These are phyloP conservation scores for Trichosporon inkin DNA, from an alignment of 1,284 basidiomycete species.

Conservation along the genomic window DNA sequence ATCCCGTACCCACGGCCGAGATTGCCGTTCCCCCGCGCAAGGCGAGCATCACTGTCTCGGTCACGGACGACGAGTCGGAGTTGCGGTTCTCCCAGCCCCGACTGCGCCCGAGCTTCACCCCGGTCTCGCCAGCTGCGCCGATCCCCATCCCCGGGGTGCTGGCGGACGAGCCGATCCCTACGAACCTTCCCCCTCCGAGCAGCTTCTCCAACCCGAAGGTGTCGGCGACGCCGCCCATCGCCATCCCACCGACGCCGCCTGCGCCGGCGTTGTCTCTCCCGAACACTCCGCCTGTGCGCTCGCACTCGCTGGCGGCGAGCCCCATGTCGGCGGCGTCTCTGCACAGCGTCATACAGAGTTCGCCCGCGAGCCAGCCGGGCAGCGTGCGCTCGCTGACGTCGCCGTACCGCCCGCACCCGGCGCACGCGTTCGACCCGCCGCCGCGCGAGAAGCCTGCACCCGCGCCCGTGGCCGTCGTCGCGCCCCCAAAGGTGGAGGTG, in stretches of 20 bases:
- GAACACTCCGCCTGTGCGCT: neutral
- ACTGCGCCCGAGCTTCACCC: neutral
- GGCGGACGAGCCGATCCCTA: neutral
- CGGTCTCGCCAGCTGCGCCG: neutral
- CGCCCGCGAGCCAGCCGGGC: slow-evolving; percentile 12
- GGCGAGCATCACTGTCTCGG: neutral
- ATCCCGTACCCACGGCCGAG: neutral
- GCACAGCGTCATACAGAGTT: neutral
- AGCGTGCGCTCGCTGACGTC: slow-evolving; percentile 4
- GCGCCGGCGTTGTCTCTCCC: neutral
- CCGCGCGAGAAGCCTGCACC: slow-evolving; percentile 18
- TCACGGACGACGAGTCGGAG: slow-evolving; percentile 4
- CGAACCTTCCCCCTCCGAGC: slow-evolving; percentile 6
- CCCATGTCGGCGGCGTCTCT: slow-evolving; percentile 2
- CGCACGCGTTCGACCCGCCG: slow-evolving; percentile 45
- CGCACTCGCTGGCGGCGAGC: neutral
- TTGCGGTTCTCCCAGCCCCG: neutral
- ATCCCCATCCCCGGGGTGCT: neutral
- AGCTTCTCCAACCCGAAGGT: slow-evolving; percentile 8
- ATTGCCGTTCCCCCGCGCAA: neutral
- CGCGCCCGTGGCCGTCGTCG: slow-evolving; percentile 6
- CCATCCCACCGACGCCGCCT: neutral
- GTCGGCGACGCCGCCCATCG: neutral
- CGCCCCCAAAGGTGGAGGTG: slow-evolving; percentile 14
- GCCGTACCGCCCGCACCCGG: slow-evolving; percentile 47